phyloP scores from a whole-genome alignment of 1,284 basidiomycete species.

The Fomitopsis schrenkii region DNA sequence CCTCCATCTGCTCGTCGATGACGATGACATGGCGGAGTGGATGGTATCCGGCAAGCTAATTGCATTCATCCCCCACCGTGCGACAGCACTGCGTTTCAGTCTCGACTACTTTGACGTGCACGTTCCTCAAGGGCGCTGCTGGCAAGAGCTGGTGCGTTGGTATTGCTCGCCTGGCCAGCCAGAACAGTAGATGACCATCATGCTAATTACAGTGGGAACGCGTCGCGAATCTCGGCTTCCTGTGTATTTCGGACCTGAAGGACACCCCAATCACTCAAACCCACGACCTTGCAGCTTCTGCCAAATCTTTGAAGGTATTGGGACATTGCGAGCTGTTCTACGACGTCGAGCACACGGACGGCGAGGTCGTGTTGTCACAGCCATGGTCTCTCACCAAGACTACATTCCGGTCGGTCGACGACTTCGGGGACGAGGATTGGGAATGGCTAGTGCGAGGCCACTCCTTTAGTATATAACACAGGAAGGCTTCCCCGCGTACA shows the following conservation, averaged over 20 bases:
- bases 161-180: background rate
- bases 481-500: no score
- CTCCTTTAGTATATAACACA: no score
- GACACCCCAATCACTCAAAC: background rate
- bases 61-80: background rate
- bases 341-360: background rate
- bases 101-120: background rate
- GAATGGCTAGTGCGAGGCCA: background rate
- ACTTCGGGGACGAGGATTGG: constrained; percentile 7
- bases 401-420: background rate
- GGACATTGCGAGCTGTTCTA: background rate
- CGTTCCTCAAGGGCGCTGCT: background rate
- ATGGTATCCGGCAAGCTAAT: background rate
- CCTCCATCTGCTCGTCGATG: background rate
- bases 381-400: background rate
- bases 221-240: background rate
- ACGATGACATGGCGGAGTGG: background rate
- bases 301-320: no score
- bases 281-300: background rate
- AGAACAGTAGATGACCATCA: no score
- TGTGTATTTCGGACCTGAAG: background rate
- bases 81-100: background rate
- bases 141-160: background rate
- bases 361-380: background rate
- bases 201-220: background rate